A percentile compares a stretch with the other conserved stretches of the same genome.
phyloP scores from a whole-genome alignment of 225 moss, liverwort and hornwort genomes.

The Pleurozium schreberi region DNA sequence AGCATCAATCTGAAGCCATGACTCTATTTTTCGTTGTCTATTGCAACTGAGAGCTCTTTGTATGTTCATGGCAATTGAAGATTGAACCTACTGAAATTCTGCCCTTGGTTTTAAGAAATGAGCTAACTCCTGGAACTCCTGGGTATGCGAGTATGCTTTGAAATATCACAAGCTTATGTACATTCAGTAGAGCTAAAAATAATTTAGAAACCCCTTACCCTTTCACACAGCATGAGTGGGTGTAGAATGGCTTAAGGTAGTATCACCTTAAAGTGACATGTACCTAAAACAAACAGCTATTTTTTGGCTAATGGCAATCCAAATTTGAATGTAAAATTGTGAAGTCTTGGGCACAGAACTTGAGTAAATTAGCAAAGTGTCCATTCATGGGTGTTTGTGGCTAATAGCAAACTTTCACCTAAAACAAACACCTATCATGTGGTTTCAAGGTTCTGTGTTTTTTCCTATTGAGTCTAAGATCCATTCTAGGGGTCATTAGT shows the following conservation, averaged over 20 bases:
- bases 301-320: background rate
- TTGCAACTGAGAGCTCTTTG: background rate
- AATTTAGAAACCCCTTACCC: background rate
- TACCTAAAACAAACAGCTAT: background rate
- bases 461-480: background rate
- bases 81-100: background rate
- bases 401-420: no score
- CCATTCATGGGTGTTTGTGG: background rate
- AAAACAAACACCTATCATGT: no score
- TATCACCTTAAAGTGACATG: background rate
- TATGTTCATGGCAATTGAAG: background rate
- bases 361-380: background rate
- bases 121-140: background rate
- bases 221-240: background rate
- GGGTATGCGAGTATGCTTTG: background rate
- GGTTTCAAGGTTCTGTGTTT: background rate
- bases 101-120: background rate
- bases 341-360: background rate
- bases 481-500: background rate
- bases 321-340: background rate
- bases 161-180: background rate
- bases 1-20: background rate
- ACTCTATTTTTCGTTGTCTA: background rate
- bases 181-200: background rate
- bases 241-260: background rate